Evolutionary conservation across 163 green algal species (phyloP), one percentile per base, ranked within the genome.

Genomic region (Scenedesmus sp.): DNA sequence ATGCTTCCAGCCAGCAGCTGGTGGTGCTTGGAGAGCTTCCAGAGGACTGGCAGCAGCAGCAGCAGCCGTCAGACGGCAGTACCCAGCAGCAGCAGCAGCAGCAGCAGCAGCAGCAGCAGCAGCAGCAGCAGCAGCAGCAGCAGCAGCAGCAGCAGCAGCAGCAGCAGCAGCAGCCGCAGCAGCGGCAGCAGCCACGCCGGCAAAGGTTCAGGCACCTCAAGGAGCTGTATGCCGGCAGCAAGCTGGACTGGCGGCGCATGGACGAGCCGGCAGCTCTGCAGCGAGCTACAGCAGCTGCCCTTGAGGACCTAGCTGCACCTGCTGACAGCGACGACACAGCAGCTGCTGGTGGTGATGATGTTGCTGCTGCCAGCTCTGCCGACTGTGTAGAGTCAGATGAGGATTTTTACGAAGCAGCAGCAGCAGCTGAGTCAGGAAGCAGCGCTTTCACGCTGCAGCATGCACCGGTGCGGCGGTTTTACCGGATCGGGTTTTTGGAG

Each of bases 11-110:
- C 4, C 81, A 86, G 81, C 81, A 86, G 81, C 81, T 86, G 54
- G 81, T 86, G 52, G 54, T 86, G 52, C 81, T 86, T 34, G 81
- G 81, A 6, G 34, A 86, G 2, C 34, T 86, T 13, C 54, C 81
- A 64, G 54, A 23, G 34, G 13, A 10, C 46, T 60, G 77, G 77
- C 34, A 54, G 26, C 34, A 84, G 77, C 77, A 84, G 77, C 77
- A 84, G 46, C 77, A 60, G 77, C 77, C 56, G 74, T 23, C 23
- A 20, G 13, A 54, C 4, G 8, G 8, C 34, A 55, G 74, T 13
- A 57, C n/a, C 26, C 16, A 4, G 4, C n/a, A 83, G 26, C 26
- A 83, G 74, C 34, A 46, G 59, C 9, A 15, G 59, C 59, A 34
- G 66, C 66, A 76, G 16, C 16, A 7, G 15, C 9, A 76, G 66